These are phyloP conservation scores for Pelargonium cotyledonis DNA, from an alignment of 441 rosid species.

Conservation along the genomic window DNA sequence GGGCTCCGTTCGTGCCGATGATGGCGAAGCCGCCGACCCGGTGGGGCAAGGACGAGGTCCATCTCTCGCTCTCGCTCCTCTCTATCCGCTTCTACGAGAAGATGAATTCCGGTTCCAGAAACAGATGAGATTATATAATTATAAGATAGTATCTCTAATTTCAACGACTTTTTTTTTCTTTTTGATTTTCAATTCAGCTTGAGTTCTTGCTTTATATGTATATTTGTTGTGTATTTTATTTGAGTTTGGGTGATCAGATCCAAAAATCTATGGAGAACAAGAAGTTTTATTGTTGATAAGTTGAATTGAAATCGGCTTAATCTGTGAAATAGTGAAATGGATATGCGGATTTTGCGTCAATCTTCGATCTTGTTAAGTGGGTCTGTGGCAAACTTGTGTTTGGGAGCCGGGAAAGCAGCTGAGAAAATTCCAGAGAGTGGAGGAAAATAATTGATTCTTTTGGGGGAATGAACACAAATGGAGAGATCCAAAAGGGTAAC, in stretches of 20 bases:
- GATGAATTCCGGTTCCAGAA: not conserved
- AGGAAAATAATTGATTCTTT: not conserved
- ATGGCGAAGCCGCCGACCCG: too few species aligned
- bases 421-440: not conserved
- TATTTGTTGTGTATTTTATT: too few species aligned
- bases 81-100: not conserved
- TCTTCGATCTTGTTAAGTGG: not conserved
- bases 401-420: not conserved
- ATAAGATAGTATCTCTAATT: too few species aligned
- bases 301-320: too few species aligned
- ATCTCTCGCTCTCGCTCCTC: constrained; percentile 12
- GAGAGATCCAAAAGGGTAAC: not conserved
- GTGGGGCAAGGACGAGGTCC: constrained; percentile 28
- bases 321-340: not conserved
- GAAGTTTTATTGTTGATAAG: too few species aligned
- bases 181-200: too few species aligned
- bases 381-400: not conserved
- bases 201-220: too few species aligned
- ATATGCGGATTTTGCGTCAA: not conserved
- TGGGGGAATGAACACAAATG: not conserved
- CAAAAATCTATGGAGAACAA: too few species aligned
- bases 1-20: too few species aligned
- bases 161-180: too few species aligned
- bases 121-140: not conserved
- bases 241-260: too few species aligned